Conservation (phyloP, 495 filamentous ascomycete species). For the Cudoniella acicularis region DNA sequence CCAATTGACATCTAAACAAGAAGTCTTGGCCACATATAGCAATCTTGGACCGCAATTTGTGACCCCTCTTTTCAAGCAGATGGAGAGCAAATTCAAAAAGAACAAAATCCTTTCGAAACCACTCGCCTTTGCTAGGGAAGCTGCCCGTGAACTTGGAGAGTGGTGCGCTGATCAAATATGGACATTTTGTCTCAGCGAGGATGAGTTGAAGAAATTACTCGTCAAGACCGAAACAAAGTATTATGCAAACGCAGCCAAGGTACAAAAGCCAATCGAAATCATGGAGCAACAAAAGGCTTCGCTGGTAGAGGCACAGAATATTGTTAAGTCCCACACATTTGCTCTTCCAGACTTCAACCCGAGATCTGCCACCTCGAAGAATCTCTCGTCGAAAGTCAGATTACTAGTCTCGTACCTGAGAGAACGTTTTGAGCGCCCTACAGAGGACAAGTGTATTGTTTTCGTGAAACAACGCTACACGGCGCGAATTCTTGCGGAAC, state of each 20-base stretch:
- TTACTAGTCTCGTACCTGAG: conserved; percentile 54
- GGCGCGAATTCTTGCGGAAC: conserved; percentile 63
- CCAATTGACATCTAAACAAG: conserved; percentile 51
- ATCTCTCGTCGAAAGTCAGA: conserved; percentile 71
- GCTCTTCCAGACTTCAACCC: conserved; percentile 36
- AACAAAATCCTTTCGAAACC: conserved; percentile 54
- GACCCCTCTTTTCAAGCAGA: conserved; percentile 57
- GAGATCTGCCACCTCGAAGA: conserved; percentile 14
- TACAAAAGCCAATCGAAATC: conserved; percentile 33
- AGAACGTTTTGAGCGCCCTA: conserved; percentile 51
- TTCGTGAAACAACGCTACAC: conserved; percentile 81
- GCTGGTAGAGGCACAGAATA: conserved; percentile 55
- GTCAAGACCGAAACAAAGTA: conserved; percentile 47
- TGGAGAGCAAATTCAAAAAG: conserved; percentile 55
- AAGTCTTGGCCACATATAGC: conserved; percentile 57
- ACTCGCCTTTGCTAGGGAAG: conserved; percentile 53
- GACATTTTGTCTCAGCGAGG: conserved; percentile 64
- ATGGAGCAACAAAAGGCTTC: conserved; percentile 47
- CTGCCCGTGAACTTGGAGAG: conserved; percentile 65
- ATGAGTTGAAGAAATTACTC: conserved; percentile 60
- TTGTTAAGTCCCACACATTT: conserved; percentile 51
- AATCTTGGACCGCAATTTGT: conserved; percentile 47
- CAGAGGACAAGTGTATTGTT: conserved; percentile 74
- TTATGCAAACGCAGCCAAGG: conserved; percentile 19
- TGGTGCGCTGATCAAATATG: conserved; percentile 90